These are phyloP conservation scores for Colletotrichum scovillei DNA, from an alignment of 2,329 filamentous ascomycete species.

Conservation along the genomic window DNA sequence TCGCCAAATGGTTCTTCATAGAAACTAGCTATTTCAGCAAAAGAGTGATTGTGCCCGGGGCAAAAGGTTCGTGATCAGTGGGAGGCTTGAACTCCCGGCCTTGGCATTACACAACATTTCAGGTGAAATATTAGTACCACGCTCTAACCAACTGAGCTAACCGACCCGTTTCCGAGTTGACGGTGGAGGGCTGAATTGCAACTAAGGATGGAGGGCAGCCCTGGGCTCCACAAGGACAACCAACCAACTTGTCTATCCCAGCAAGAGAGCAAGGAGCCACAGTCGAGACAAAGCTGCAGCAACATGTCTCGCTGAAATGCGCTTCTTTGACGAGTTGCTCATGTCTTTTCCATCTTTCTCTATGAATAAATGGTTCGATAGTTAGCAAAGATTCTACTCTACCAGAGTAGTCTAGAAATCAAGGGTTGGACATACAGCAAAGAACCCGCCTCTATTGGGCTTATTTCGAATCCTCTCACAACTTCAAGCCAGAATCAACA, in stretches of 20 bases:
- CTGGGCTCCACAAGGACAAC: background rate
- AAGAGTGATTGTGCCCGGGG: accelerated
- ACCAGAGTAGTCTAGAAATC: background rate
- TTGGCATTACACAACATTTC: conserved; percentile 32
- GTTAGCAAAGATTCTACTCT: background rate
- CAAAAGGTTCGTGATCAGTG: conserved; percentile 20
- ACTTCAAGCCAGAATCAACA: background rate
- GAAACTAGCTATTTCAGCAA: background rate
- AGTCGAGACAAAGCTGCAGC: background rate
- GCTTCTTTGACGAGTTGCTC: background rate
- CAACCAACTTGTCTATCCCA: background rate
- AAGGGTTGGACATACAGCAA: background rate
- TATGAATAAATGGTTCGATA: background rate
- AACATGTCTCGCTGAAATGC: background rate
- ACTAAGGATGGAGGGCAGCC: background rate
- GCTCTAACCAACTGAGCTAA: conserved; percentile 36
- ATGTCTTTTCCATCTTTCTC: background rate
- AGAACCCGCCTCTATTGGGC: background rate
- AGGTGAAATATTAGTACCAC: conserved; percentile 34
- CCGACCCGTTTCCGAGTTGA: conserved; percentile 12
- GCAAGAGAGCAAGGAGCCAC: background rate
- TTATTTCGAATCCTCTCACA: background rate
- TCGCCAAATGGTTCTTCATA: background rate
- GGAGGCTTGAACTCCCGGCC: conserved; percentile 35
- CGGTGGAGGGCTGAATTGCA: accelerated